Base-by-base conservation (phyloP, 345 rosid genomes). In the Eucalyptus melliodora region DNA sequence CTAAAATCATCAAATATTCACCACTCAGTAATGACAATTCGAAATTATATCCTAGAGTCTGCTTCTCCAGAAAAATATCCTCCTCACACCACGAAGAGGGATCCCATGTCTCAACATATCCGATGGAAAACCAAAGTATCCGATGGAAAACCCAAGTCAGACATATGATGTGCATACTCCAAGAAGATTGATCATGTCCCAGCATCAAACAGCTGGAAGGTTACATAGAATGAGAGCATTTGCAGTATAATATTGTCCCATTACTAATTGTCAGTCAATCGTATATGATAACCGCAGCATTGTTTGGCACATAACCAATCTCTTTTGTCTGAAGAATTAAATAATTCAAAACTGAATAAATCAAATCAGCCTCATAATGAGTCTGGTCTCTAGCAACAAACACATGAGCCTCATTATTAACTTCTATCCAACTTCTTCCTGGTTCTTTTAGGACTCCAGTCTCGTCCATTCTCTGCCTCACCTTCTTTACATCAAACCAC, bases 401-500 rank as follows among this genome's bases (percentile, higher is more conserved):
- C 65, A 11, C n/a, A 26, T 11, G 65, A 59, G 6, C 65, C 65
- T 59, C 65, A 24, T 59, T 59, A 59, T 59, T 59, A 59, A 26
- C 65, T 59, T 59, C 65, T 59, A 59, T 59, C 65, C 65, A 59
- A 59, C 65, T 59, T 26, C 0, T 59, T 59, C 65, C 65, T 26
- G 65, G 65, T 59, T 59, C 65, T 59, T 26, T 11, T 59, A 26
- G 65, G n/a, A 59, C 65, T 5, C 65, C n/a, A 59, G 65, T 59
- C n/a, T 59, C n/a, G 15, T 59, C 65, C 65, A 59, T 59, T 59
- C 65, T 59, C 65, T 26, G 65, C n/a, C 65, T 59, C 65, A 26
- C 93, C 87, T 59, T 89, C 92, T 94, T 96, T 50, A 90, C 97
- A 44, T 95, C 96, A 51, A 19, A 88, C 99, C 99, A 97, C 98